Base-by-base conservation (phyloP, 169 alveolate species). In the Eimeria acervulina region DNA sequence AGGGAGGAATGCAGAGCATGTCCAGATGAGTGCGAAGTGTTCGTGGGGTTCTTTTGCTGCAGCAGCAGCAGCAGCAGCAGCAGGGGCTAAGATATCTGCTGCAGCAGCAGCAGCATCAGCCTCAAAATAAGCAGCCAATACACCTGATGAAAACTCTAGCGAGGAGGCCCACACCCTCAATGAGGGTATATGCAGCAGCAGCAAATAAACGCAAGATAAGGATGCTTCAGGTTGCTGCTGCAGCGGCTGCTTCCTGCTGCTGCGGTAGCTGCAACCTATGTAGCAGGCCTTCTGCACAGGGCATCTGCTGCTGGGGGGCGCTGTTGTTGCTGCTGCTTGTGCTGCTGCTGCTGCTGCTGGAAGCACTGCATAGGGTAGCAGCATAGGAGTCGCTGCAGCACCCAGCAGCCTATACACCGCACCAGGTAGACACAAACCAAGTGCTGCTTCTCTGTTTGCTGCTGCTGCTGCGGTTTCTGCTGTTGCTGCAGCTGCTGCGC, bases 31-130 rank as follows among this genome's bases (percentile, higher is more conserved):
- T 8, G 78, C 21, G 10, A 66, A 28, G 21, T 66, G 21, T 66
- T 66, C 40, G 21, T 66, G 78, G 4, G 78, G 36, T 17, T 66
- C 78, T 17, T 66, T 28, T 66, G 78, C 78, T 66, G 36, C 78
- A 5, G 78, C 78, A 7, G 78, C 78, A 7, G 78, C 78, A n/a
- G 78, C 78, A 28, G 78, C 78, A 66, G 78, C 78, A n/a, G 78
- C 78, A 66, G 78, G 78, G 5, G 78, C 78, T n/a, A 66, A 28
- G 7, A 66, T 28, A 28, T 72, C 83, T 72, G 83, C 83, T 23
- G 83, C 83, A 31, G 83, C 83, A 72, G 83, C 83, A 72, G 36
- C 83, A n/a, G 47, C 83, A 72, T 72, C 83, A 3, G 44, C 83
- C 42, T 72, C 83, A 17, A 72, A 72, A 42, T 31, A 72, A 36